These are phyloP conservation scores for Neurospora sp. DNA, from an alignment of 495 filamentous ascomycete species.

Conservation along the genomic window DNA sequence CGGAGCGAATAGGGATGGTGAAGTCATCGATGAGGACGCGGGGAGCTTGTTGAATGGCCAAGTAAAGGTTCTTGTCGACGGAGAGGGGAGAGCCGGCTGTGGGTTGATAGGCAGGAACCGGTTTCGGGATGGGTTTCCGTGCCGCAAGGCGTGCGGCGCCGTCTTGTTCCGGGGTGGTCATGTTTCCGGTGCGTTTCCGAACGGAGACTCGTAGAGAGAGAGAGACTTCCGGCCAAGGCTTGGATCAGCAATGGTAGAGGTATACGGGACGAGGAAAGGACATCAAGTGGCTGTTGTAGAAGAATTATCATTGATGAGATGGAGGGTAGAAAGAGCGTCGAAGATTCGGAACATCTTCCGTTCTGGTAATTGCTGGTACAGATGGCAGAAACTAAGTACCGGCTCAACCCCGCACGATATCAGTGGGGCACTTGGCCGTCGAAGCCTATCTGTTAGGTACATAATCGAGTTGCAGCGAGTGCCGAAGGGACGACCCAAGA, in stretches of 20 bases:
- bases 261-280: background rate
- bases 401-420: background rate
- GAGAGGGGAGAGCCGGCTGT: constrained; percentile 30
- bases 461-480: background rate
- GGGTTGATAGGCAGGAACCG: constrained; percentile 40
- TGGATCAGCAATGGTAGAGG: background rate
- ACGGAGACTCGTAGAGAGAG: background rate
- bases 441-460: background rate
- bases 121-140: constrained; percentile 22
- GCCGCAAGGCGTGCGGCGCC: background rate
- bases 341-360: background rate
- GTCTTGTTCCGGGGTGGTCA: background rate
- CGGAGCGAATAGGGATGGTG: constrained; percentile 45
- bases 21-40: constrained; percentile 31
- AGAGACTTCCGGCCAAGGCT: background rate
- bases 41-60: constrained; percentile 21
- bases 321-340: background rate
- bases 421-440: background rate
- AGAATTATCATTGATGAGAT: background rate
- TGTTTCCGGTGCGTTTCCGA: background rate
- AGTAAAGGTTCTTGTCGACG: constrained; percentile 35
- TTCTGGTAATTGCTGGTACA: background rate
- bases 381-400: background rate
- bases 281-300: background rate
- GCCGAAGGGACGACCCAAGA: background rate